Evolutionary conservation across 75 land plant genomes (phyloP).

Genomic region (Pinus tabuliformis): DNA sequence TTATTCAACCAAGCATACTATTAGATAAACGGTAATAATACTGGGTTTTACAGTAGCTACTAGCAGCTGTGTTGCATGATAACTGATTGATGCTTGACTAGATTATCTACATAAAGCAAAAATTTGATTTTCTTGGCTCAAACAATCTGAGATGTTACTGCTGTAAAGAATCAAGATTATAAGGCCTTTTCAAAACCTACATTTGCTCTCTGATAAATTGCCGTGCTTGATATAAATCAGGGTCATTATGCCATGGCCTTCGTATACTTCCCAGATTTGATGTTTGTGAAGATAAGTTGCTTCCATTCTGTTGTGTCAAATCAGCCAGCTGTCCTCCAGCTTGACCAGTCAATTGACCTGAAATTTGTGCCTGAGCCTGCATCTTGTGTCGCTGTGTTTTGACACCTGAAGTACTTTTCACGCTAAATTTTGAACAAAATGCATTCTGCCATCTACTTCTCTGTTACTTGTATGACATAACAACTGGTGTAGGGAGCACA

Average conservation of each 20-base stretch:
- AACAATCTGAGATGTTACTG: neutral
- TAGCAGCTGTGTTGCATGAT: too few species aligned
- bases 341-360: conserved; percentile 25
- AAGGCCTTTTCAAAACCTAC: conserved; percentile 11
- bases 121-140: too few species aligned
- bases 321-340: conserved; percentile 13
- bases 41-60: too few species aligned
- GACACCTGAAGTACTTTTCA: conserved; percentile 1
- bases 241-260: neutral
- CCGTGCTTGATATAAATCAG: conserved; percentile 6
- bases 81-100: too few species aligned
- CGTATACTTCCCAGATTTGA: conserved; percentile 11
- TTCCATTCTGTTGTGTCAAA: conserved; percentile 19
- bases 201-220: conserved; percentile 5
- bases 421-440: neutral
- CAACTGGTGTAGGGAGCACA: neutral
- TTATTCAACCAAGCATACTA: neutral
- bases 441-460: neutral
- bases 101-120: too few species aligned
- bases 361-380: conserved; percentile 25
- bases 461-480: neutral
- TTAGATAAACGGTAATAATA: too few species aligned
- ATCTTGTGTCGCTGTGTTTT: conserved; percentile 4
- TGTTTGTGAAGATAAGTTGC: conserved; percentile 17
- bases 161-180: neutral